Evolutionary conservation across 2,329 filamentous ascomycete genomes (phyloP).

Genomic region (Alternaria sp.): DNA sequence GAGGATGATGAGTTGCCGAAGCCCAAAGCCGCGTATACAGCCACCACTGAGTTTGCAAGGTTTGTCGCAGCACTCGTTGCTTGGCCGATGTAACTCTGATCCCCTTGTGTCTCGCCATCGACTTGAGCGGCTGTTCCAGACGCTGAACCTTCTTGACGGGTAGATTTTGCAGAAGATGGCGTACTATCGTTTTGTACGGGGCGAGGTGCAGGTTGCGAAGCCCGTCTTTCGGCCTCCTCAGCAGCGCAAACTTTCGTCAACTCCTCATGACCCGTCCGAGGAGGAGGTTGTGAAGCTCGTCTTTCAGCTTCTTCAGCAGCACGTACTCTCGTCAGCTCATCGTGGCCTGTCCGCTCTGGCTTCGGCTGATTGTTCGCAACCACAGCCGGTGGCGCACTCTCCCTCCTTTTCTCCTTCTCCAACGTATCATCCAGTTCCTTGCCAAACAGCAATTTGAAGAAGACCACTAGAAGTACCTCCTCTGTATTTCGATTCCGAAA

Average conservation of each 20-base stretch:
- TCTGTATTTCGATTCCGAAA: slow-evolving; percentile 52
- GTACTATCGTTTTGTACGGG: neutral
- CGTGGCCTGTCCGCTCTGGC: neutral
- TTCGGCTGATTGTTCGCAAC: neutral
- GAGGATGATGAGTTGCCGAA: slow-evolving; percentile 41
- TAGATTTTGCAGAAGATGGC: neutral
- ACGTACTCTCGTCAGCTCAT: neutral
- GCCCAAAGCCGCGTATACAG: slow-evolving; percentile 36
- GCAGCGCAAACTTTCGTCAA: neutral
- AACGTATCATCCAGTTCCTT: slow-evolving; percentile 48
- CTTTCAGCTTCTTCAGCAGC: slow-evolving; percentile 1
- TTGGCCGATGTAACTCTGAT: slow-evolving; percentile 10
- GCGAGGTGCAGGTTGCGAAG: neutral
- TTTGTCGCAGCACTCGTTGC: slow-evolving; percentile 17
- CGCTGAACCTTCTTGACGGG: neutral
- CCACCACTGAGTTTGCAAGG: slow-evolving; percentile 36
- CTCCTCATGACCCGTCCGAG: neutral
- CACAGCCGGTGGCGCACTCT: neutral
- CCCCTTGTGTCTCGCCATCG: slow-evolving; percentile 10
- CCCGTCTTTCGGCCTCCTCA: neutral
- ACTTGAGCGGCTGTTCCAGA: neutral
- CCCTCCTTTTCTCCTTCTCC: slow-evolving; percentile 12
- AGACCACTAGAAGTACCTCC: slow-evolving; percentile 53
- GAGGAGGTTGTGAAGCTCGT: neutral
- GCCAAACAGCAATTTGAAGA: slow-evolving; percentile 55